phyloP scores from a whole-genome alignment of 345 rosid species.

The Gossypium longicalyx region DNA sequence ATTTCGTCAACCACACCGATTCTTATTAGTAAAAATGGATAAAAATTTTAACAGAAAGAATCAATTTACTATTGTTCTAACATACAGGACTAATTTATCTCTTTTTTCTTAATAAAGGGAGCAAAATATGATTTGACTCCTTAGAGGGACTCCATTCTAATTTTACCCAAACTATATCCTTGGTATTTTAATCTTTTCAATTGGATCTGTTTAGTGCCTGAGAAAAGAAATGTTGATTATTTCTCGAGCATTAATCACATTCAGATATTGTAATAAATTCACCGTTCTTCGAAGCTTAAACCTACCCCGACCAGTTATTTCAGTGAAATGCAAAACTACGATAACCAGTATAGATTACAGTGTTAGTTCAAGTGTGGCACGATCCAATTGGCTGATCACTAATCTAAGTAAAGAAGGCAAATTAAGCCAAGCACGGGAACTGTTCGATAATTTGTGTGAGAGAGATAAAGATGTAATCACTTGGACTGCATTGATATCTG shows the following conservation, averaged over 20 bases:
- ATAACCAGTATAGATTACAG: slow-evolving; percentile 27
- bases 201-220: background rate
- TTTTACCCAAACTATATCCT: no score
- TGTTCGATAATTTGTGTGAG: slow-evolving; percentile 57
- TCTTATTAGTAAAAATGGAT: no score
- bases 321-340: background rate
- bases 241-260: background rate
- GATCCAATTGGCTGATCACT: slow-evolving; percentile 46
- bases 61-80: no score
- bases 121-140: no score
- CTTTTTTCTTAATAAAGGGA: no score
- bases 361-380: slow-evolving; percentile 29
- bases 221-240: background rate
- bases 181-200: no score
- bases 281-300: background rate
- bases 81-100: no score
- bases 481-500: slow-evolving; percentile 64
- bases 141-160: no score
- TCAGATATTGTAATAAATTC: background rate
- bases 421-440: slow-evolving; percentile 46
- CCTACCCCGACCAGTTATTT: background rate
- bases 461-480: slow-evolving; percentile 51
- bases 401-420: slow-evolving; percentile 42
- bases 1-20: rapidly evolving
- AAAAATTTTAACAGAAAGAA: no score